Evolutionary conservation across 257 asterid species (phyloP), one percentile per base, ranked within the genome.

Genomic region (Rubia yunnanensis): DNA sequence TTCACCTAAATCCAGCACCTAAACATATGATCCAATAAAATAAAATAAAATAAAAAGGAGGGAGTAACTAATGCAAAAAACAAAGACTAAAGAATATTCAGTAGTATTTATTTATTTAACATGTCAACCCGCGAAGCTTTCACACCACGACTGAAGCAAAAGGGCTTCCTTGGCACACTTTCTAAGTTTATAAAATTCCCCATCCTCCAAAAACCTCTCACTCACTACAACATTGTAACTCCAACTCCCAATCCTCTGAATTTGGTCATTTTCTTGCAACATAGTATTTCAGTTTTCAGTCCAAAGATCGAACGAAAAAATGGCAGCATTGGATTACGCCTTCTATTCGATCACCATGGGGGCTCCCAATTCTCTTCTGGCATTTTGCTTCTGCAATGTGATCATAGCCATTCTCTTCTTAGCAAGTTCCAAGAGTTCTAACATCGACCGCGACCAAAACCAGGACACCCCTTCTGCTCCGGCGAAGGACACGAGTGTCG

Each of bases 301-400:
- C 18, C 38, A 39, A 14, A 23, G 5, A 48, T 27, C 22, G 1
- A 28, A 46, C 22, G 15, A 13, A 28, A 20, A 2, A 27, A 76
- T 22, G 60, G 84, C 84, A 87, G 84, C 84, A 86, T 56, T 84
- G 80, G 58, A 57, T 59, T 77, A 81, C 63, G 79, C 89, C 24
- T 32, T 78, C 36, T 89, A 84, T 58, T 48, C 83, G 68, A 77
- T 91, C 79, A 60, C 61, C 67, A 28, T 81, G 61, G 60, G 50
- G 10, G 89, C 85, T 31, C 83, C 89, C 22, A 80, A 80, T 65
- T 80, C 96, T 71, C 83, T 71, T 9, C 69, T 80, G 36, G 76
- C 75, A 53, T 88, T 88, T 66, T 86, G 88, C 61, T 77, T 83
- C 36, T 86, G 84, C 77, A 86, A 88, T 74, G 68, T 88, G 39